phyloP scores from a whole-genome alignment of 2,329 filamentous ascomycete species.

The Trichoderma harzianum region DNA sequence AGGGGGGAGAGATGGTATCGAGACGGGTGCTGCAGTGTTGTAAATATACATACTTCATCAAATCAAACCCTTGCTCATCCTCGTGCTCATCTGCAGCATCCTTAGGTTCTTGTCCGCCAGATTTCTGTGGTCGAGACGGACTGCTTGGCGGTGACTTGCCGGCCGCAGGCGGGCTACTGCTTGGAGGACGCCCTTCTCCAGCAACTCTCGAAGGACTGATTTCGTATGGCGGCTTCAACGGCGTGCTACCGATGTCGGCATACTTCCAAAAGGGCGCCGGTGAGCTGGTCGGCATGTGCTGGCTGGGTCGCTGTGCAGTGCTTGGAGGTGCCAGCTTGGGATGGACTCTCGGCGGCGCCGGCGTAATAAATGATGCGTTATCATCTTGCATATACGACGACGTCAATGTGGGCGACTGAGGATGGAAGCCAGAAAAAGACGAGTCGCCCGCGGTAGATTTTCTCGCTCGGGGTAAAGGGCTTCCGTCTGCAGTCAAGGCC shows the following conservation, averaged over 20 bases:
- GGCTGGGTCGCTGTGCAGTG: conserved; percentile 75
- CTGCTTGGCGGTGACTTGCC: conserved; percentile 53
- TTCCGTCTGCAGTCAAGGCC: conserved; percentile 52
- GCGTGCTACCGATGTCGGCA: conserved; percentile 71
- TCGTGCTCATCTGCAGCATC: conserved; percentile 33
- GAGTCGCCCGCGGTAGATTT: conserved; percentile 45
- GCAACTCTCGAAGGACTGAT: conserved; percentile 55
- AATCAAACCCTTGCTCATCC: conserved; percentile 55
- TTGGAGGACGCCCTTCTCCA: conserved; percentile 43
- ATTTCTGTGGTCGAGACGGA: conserved; percentile 44
- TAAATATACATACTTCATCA: conserved; percentile 50
- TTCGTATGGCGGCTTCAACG: conserved; percentile 56
- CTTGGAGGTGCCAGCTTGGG: conserved; percentile 75
- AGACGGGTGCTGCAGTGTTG: neutral
- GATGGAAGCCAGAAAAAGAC: conserved; percentile 48
- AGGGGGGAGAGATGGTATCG: too few species aligned
- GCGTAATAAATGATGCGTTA: conserved; percentile 62
- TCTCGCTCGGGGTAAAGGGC: conserved; percentile 57
- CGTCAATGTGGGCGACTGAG: conserved; percentile 58
- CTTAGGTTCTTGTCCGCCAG: conserved; percentile 27
- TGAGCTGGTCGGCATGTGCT: conserved; percentile 81
- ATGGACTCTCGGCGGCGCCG: conserved; percentile 68
- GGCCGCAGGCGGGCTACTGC: conserved; percentile 55
- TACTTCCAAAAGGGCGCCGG: conserved; percentile 89
- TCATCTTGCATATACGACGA: conserved; percentile 63